Conservation (phyloP, 2,329 filamentous ascomycete species). For the Botrytis medusae region DNA sequence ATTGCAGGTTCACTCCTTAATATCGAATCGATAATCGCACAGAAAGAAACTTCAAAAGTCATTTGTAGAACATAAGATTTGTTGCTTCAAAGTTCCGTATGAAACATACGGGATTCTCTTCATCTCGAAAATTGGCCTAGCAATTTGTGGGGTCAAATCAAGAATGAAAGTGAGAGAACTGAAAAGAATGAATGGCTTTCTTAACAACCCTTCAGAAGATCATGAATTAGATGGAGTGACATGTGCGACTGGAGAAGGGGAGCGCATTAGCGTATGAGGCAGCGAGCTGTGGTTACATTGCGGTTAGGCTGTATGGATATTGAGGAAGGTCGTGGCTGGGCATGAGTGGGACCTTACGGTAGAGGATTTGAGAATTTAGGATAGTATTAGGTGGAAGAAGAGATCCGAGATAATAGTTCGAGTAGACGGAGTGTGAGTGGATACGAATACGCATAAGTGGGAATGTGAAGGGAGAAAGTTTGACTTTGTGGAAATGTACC, state of each 20-base stretch:
- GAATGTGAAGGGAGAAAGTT: not conserved
- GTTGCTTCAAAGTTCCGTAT: not conserved
- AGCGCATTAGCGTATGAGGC: not conserved
- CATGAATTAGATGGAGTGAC: not conserved
- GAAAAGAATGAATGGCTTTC: not conserved
- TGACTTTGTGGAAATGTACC: not conserved
- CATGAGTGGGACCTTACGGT: constrained; percentile 2
- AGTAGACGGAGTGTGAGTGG: not conserved
- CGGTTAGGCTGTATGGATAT: not conserved
- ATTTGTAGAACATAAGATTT: not conserved
- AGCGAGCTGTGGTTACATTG: not conserved
- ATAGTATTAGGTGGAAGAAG: not conserved
- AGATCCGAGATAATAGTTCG: not conserved
- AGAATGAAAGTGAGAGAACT: not conserved
- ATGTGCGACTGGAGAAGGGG: not conserved
- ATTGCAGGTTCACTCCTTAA: not conserved
- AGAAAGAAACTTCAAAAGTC: not conserved
- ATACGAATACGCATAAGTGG: not conserved
- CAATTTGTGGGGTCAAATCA: not conserved
- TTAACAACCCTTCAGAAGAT: not conserved
- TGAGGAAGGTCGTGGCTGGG: not conserved
- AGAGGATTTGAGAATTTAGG: not conserved
- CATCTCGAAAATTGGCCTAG: not conserved
- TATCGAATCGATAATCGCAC: not conserved
- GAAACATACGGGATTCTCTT: not conserved